phyloP scores from a whole-genome alignment of 768 basidiomycete genomes.

The Nidula microcarpa region DNA sequence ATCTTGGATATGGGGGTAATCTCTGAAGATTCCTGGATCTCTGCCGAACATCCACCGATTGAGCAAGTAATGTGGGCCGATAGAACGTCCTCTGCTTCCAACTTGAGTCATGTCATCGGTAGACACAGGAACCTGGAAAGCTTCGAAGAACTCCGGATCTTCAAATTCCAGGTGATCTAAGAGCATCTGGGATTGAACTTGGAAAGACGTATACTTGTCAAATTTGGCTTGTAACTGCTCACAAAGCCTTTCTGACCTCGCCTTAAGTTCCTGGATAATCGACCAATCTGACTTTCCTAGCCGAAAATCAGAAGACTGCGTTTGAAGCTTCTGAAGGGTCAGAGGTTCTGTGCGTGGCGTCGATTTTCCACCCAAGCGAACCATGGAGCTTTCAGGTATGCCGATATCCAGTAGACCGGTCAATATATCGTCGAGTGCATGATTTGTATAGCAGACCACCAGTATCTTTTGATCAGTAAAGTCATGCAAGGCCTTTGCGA shows the following conservation, averaged over 20 bases:
- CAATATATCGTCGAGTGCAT: conserved; percentile 70
- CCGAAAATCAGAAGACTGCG: conserved; percentile 7
- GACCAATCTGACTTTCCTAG: conserved; percentile 32
- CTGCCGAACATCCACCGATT: conserved; percentile 41
- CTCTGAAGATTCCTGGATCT: conserved; percentile 39
- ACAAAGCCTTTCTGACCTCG: conserved; percentile 6
- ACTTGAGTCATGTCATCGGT: conserved; percentile 44
- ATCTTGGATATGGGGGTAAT: conserved; percentile 14
- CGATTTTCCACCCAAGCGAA: conserved; percentile 59
- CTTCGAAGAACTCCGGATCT: conserved; percentile 37
- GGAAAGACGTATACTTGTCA: conserved; percentile 15
- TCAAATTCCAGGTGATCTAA: conserved; percentile 51
- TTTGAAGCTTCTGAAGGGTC: conserved; percentile 34
- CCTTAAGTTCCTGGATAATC: conserved; percentile 36
- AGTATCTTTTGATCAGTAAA: conserved; percentile 47
- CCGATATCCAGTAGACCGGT: conserved; percentile 59
- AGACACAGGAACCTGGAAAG: conserved; percentile 38
- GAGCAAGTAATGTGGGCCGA: conserved; percentile 39
- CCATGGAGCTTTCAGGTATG: conserved; percentile 44
- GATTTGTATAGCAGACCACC: conserved; percentile 73
- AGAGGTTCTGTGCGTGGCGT: conserved; percentile 43
- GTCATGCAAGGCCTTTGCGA: conserved; percentile 58
- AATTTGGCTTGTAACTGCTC: conserved; percentile 23
- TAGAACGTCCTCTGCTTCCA: conserved; percentile 29
- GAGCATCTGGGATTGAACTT: conserved; percentile 22